Percentiles rank a stretch among this genome's conserved stretches.
Evolutionary conservation across 225 moss, liverwort and hornwort species (phyloP).

Genomic region (Ulota crispa): DNA sequence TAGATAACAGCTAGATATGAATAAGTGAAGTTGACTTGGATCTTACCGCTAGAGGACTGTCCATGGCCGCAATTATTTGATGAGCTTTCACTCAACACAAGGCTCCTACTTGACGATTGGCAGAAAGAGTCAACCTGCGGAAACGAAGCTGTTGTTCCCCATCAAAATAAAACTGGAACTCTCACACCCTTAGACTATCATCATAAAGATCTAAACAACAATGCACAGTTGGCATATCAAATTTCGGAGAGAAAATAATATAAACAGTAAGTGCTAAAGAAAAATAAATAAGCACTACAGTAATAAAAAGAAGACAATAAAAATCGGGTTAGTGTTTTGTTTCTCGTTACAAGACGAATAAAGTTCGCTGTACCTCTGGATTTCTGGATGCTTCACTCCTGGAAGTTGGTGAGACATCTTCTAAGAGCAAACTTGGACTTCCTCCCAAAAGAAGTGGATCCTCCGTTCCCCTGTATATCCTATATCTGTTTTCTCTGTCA

Average conservation of each 20-base stretch:
- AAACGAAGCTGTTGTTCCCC: neutral
- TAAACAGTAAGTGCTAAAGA: neutral
- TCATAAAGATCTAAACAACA: neutral
- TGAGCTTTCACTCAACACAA: constrained; percentile 46
- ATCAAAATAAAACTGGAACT: neutral
- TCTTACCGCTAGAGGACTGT: constrained; percentile 47
- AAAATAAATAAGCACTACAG: neutral
- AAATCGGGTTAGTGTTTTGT: too few species aligned
- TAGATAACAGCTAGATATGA: neutral
- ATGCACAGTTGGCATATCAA: neutral
- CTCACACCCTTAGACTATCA: neutral
- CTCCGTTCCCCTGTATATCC: constrained; percentile 42
- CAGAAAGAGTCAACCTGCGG: constrained; percentile 55
- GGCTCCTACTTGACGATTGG: constrained; percentile 36
- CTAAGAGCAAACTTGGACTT: constrained; percentile 43
- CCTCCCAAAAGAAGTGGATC: constrained; percentile 39
- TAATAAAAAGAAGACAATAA: too few species aligned
- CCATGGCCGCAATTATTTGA: constrained; percentile 43
- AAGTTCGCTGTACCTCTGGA: constrained; percentile 26
- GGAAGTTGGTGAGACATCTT: constrained; percentile 43
- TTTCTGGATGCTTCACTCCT: constrained; percentile 41
- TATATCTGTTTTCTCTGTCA: constrained; percentile 39
- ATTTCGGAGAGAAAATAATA: neutral
- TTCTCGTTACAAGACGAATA: neutral
- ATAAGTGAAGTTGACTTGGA: constrained; percentile 6